A percentile compares a stretch with the other conserved stretches of the same genome.
These are phyloP conservation scores for Calcarisporium arbuscula DNA, from an alignment of 2,329 filamentous ascomycete genomes.

Conservation along the genomic window DNA sequence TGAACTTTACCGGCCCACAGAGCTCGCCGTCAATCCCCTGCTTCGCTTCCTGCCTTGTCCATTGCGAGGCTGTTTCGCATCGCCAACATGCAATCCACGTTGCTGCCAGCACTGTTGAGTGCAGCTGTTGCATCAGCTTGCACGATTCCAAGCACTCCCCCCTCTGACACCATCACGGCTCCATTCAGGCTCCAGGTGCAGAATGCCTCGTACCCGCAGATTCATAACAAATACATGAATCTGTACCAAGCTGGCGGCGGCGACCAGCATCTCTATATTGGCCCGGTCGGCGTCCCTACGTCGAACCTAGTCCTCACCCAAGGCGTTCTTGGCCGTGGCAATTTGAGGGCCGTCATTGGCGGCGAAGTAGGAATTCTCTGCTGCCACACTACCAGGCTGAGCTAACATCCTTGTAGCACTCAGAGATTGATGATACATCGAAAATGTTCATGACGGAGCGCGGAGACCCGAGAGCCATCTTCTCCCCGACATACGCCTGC, in stretches of 20 bases:
- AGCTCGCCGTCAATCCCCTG: too few relatives aligned
- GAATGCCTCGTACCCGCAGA: slow-evolving; percentile 25
- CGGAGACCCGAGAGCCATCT: slow-evolving; percentile 33
- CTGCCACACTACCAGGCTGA: too few relatives aligned
- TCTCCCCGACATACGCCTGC: slow-evolving; percentile 33
- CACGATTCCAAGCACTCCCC: slow-evolving; percentile 19
- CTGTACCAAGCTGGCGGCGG: slow-evolving; percentile 28
- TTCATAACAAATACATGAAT: slow-evolving; percentile 32
- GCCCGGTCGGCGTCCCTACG: slow-evolving; percentile 28
- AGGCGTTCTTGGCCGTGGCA: slow-evolving; percentile 27
- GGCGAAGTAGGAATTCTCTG: too few relatives aligned
- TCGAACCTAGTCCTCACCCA: slow-evolving; percentile 29
- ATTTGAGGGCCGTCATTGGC: slow-evolving; percentile 34
- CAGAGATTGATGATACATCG: slow-evolving; percentile 36
- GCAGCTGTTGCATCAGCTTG: slow-evolving; percentile 17
- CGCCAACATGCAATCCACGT: too few relatives aligned
- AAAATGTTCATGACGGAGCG: slow-evolving; percentile 42
- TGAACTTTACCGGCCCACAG: too few relatives aligned
- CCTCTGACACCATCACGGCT: slow-evolving; percentile 24
- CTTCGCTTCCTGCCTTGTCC: too few relatives aligned
- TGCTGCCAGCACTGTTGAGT: too few relatives aligned
- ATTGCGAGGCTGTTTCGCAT: too few relatives aligned
- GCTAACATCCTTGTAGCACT: slow-evolving; percentile 28
- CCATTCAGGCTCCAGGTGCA: slow-evolving; percentile 31
- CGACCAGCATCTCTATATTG: slow-evolving; percentile 34